A percentile compares a stretch with the other conserved stretches of the same genome.
Conservation (phyloP, 331 rosid genomes). For the Phaseolus coccineus region DNA sequence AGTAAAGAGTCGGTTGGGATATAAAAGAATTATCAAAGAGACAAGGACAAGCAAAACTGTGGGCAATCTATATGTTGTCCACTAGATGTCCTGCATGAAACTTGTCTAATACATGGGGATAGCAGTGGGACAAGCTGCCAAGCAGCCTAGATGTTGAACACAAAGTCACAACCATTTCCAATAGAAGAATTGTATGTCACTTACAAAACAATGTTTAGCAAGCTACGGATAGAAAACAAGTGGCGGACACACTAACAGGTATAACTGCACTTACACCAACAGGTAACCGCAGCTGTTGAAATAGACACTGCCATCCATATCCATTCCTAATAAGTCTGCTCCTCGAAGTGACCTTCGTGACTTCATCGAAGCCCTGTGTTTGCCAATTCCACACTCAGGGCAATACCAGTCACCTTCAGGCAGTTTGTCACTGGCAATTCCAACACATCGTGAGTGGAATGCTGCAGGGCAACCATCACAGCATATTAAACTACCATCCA, state of each 20-base stretch:
- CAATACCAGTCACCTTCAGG: constrained; percentile 99
- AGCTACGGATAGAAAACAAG: constrained; percentile 30
- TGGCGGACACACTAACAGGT: constrained; percentile 25
- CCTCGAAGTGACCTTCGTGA: constrained; percentile 82
- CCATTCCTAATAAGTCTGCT: constrained; percentile 84
- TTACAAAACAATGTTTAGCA: constrained; percentile 22
- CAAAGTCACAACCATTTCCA: constrained; percentile 27
- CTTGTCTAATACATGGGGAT: constrained; percentile 11
- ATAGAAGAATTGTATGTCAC: constrained; percentile 8
- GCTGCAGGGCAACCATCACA: constrained; percentile 99
- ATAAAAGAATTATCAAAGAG: constrained; percentile 25
- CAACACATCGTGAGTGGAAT: constrained; percentile 92
- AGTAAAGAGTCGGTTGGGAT: constrained; percentile 29
- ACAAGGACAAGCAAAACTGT: constrained; percentile 14
- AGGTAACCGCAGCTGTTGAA: constrained; percentile 83
- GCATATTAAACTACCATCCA: constrained; percentile 98
- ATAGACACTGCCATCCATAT: constrained; percentile 85
- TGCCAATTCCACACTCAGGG: constrained; percentile 89
- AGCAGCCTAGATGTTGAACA: constrained; percentile 29
- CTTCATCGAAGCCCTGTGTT: constrained; percentile 71
- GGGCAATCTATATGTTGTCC: constrained; percentile 26
- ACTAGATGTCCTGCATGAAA: constrained; percentile 22
- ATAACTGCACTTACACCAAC: constrained; percentile 83
- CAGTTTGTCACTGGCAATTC: constrained; percentile 71
- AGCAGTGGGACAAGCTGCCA: background rate